Percentiles rank a stretch among this genome's conserved stretches.
Conservation (phyloP, 148 eudicot genomes). For the Beta vulgaris region DNA sequence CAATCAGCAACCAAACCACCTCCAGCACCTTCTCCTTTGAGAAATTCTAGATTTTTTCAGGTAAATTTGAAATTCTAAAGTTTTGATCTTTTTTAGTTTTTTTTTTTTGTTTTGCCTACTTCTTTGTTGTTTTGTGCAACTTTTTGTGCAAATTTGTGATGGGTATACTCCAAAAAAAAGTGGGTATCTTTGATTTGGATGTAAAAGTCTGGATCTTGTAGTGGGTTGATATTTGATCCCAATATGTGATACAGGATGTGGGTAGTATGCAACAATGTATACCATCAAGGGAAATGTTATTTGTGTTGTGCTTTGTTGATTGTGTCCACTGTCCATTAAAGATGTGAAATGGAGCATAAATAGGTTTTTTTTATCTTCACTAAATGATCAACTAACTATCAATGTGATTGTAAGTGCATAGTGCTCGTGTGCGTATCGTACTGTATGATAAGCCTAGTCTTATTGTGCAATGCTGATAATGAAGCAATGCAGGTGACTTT, state of each 20-base stretch:
- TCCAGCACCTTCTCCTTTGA: constrained; percentile 80
- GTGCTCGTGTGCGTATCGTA: background rate
- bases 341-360: constrained; percentile 8
- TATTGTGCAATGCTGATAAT: constrained; percentile 25
- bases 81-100: background rate
- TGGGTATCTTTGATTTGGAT: constrained; percentile 13
- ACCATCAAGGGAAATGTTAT: constrained; percentile 15
- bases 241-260: constrained; percentile 5
- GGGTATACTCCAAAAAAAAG: background rate
- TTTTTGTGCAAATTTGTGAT: constrained; percentile 2
- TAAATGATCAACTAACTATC: background rate
- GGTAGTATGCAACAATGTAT: constrained; percentile 23
- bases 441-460: background rate
- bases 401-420: constrained; percentile 2
- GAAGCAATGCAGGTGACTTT: constrained; percentile 5
- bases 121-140: background rate
- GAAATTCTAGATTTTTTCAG: constrained; percentile 72
- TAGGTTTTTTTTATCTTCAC: background rate
- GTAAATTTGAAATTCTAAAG: constrained; percentile 21
- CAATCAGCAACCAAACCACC: constrained; percentile 55
- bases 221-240: constrained; percentile 27
- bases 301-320: constrained; percentile 25
- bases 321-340: constrained; percentile 22
- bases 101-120: background rate
- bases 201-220: constrained; percentile 21